Percentiles rank a stretch among this genome's conserved stretches.
phyloP scores from a whole-genome alignment of 805 yeast genomes.

The Saccharomyces eubayanus region DNA sequence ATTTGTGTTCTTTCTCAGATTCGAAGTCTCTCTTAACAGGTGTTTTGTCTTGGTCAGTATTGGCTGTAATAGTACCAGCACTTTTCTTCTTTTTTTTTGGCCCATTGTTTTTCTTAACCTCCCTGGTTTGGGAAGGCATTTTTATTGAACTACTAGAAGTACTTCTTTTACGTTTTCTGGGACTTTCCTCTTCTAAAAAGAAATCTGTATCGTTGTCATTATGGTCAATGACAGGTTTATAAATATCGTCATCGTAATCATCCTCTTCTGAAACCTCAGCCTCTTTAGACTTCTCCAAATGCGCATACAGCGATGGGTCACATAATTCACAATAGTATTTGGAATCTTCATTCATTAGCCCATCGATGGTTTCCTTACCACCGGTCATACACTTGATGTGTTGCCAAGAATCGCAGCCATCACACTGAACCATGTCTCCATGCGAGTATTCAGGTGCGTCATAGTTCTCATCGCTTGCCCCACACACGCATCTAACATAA shows the following conservation, averaged over 20 bases:
- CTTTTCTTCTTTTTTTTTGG: background rate
- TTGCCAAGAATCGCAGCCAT: conserved; percentile 62
- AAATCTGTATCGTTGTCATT: conserved; percentile 6
- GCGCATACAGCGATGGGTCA: conserved; percentile 34
- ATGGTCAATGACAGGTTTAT: conserved; percentile 2
- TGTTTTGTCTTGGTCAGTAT: conserved; percentile 3
- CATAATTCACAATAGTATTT: conserved; percentile 50
- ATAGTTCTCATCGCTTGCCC: conserved; percentile 48
- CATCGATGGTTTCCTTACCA: conserved; percentile 22
- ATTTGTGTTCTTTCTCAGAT: conserved; percentile 27
- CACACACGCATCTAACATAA: conserved; percentile 56
- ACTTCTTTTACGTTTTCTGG: background rate
- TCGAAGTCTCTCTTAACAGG: conserved; percentile 6
- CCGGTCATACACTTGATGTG: conserved; percentile 54
- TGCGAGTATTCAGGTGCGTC: conserved; percentile 44
- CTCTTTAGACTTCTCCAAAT: conserved; percentile 26
- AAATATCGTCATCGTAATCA: conserved; percentile 4
- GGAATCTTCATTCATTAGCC: conserved; percentile 34
- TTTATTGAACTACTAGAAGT: background rate
- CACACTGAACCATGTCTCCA: conserved; percentile 61
- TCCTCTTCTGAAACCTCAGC: conserved; percentile 3
- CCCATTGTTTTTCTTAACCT: background rate
- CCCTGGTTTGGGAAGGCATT: background rate
- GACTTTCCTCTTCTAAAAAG: conserved; percentile 5
- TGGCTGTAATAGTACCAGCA: background rate